A percentile compares a stretch with the other conserved stretches of the same genome.
phyloP scores from a whole-genome alignment of 805 yeast species.

The Sugiyamaella marilandica region DNA sequence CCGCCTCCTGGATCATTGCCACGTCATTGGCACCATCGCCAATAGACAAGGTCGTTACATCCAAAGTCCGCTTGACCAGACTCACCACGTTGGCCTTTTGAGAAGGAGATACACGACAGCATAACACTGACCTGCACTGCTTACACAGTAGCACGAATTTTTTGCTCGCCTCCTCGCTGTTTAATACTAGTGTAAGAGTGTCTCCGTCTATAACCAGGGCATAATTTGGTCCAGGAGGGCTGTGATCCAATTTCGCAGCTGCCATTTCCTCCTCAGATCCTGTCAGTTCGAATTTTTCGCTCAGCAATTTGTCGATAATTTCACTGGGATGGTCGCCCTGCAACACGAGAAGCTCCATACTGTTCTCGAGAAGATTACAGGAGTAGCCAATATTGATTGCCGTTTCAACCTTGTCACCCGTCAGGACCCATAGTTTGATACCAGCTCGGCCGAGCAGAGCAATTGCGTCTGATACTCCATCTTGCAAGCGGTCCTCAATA shows the following conservation, averaged over 20 bases:
- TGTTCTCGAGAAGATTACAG: constrained; percentile 62
- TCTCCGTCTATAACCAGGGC: constrained; percentile 72
- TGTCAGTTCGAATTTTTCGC: constrained; percentile 44
- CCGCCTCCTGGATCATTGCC: constrained; percentile 83
- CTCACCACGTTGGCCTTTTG: constrained; percentile 74
- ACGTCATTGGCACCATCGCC: constrained; percentile 89
- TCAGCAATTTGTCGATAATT: constrained; percentile 38
- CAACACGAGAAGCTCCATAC: constrained; percentile 64
- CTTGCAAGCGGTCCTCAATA: constrained; percentile 73
- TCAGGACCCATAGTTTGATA: constrained; percentile 75
- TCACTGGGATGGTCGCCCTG: constrained; percentile 33
- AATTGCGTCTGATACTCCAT: constrained; percentile 73
- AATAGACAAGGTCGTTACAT: constrained; percentile 73
- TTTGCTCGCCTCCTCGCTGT: constrained; percentile 26
- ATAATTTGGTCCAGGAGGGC: constrained; percentile 52
- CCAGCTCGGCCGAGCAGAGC: constrained; percentile 64
- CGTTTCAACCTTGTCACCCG: constrained; percentile 80
- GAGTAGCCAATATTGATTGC: constrained; percentile 81
- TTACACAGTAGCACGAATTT: constrained; percentile 69
- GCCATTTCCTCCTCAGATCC: constrained; percentile 42
- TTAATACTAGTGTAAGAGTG: constrained; percentile 46
- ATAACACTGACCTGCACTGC: constrained; percentile 70
- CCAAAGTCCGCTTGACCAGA: constrained; percentile 56
- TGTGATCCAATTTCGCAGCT: constrained; percentile 55
- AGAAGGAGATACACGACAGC: constrained; percentile 81